These are phyloP conservation scores for Colletotrichum tropicale DNA, from an alignment of 2,329 filamentous ascomycete genomes.

Conservation along the genomic window DNA sequence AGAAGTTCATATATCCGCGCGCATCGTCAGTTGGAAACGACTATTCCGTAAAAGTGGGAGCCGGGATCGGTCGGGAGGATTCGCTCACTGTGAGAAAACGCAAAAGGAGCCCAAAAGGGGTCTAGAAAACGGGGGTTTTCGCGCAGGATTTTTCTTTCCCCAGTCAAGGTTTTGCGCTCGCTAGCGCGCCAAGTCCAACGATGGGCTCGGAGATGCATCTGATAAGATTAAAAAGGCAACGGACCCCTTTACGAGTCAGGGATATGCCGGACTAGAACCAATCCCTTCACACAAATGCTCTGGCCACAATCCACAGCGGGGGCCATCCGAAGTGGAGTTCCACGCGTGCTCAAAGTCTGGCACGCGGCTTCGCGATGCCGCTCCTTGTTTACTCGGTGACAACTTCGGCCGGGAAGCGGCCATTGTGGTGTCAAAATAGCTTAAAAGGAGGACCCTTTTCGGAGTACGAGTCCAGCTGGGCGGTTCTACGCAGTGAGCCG, in stretches of 20 bases:
- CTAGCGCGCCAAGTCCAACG: constrained; percentile 5
- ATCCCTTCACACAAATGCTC: not conserved
- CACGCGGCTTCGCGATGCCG: not conserved
- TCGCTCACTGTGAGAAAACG: not conserved
- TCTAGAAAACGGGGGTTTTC: not conserved
- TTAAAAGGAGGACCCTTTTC: not conserved
- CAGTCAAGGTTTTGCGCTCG: not conserved
- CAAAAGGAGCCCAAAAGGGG: not conserved
- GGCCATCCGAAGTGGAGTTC: constrained; percentile 8
- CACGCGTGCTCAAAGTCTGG: not conserved
- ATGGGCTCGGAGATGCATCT: constrained; percentile 9
- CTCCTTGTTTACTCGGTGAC: not conserved
- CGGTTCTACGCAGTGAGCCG: not conserved
- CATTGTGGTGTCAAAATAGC: not conserved
- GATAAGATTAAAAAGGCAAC: constrained; percentile 14
- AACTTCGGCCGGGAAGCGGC: not conserved
- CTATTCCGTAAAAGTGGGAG: not conserved
- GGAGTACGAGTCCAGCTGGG: not conserved
- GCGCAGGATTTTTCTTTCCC: not conserved
- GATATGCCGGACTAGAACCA: not conserved
- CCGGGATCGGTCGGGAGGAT: not conserved
- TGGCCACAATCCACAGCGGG: constrained; percentile 1
- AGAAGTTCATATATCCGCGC: not conserved
- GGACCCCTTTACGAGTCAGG: constrained; percentile 1
- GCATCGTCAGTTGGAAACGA: not conserved